Percentiles rank a stretch among this genome's conserved stretches.
Conservation (phyloP, 768 basidiomycete genomes). For the Galerina sulciceps region DNA sequence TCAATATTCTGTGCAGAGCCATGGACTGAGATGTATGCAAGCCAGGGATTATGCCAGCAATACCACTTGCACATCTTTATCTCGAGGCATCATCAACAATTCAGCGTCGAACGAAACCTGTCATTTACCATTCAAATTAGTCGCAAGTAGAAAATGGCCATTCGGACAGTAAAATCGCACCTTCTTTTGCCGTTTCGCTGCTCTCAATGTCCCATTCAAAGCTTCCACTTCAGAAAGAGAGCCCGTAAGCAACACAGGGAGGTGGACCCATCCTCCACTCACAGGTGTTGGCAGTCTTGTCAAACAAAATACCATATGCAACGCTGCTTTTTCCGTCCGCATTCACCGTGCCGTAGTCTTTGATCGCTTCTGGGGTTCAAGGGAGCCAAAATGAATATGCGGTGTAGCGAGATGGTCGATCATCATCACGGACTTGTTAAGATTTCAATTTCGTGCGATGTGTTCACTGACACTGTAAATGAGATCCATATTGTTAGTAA, state of each 20-base stretch:
- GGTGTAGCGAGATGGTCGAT: not conserved
- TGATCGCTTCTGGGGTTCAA: slow-evolving; percentile 40
- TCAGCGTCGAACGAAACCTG: slow-evolving; percentile 50
- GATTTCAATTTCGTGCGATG: slow-evolving; percentile 39
- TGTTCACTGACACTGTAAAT: slow-evolving; percentile 29
- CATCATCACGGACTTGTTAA: slow-evolving; percentile 30
- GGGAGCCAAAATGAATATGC: not conserved
- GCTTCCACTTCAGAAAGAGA: slow-evolving; percentile 43
- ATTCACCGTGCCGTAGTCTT: slow-evolving; percentile 42
- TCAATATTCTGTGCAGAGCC: not conserved
- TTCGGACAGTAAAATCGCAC: slow-evolving; percentile 22
- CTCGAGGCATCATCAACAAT: slow-evolving; percentile 53
- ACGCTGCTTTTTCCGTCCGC: slow-evolving; percentile 40
- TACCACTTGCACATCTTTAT: slow-evolving; percentile 50
- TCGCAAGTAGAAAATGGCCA: not conserved
- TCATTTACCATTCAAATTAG: not conserved
- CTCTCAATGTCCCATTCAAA: slow-evolving; percentile 49
- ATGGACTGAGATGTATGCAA: not conserved
- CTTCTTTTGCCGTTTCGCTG: slow-evolving; percentile 51
- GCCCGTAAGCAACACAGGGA: not conserved
- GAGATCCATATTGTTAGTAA: not conserved
- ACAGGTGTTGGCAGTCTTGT: slow-evolving; percentile 53
- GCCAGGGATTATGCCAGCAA: slow-evolving; percentile 30
- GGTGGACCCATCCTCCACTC: slow-evolving; percentile 12
- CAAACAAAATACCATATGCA: slow-evolving; percentile 48